Conservation (phyloP, 2,329 filamentous ascomycete species). For the Bimuria novae-zelandiae region DNA sequence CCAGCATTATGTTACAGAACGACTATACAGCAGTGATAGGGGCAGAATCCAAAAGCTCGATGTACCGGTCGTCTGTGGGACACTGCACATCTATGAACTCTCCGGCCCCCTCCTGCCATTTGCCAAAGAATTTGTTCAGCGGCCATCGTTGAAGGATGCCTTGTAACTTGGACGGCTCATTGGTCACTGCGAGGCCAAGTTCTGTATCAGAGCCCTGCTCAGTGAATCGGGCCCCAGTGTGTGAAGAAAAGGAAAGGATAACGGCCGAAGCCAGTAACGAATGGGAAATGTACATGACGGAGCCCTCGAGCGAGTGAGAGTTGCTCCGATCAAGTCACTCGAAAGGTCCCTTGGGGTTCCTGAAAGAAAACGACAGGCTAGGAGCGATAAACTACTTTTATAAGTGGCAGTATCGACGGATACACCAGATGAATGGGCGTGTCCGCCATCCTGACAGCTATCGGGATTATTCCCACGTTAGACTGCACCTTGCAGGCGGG, state of each 20-base stretch:
- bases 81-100: conserved; percentile 14
- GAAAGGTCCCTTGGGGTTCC: conserved; percentile 20
- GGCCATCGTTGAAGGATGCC: conserved; percentile 9
- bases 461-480: conserved; percentile 32
- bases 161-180: conserved; percentile 7
- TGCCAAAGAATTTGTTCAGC: conserved; percentile 12
- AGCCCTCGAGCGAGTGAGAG: conserved; percentile 42
- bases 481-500: conserved; percentile 44
- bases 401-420: conserved; percentile 23
- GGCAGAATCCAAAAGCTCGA: conserved; percentile 22
- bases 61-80: conserved; percentile 21
- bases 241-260: conserved; percentile 34
- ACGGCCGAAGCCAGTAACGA: conserved; percentile 38
- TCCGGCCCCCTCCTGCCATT: conserved; percentile 19
- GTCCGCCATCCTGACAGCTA: conserved; percentile 31
- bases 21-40: conserved; percentile 15
- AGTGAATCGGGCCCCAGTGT: conserved; percentile 23
- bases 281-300: conserved; percentile 40
- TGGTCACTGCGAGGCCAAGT: conserved; percentile 6
- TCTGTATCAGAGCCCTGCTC: conserved; percentile 13
- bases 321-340: conserved; percentile 31
- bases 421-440: conserved; percentile 16
- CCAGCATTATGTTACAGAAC: conserved; percentile 38
- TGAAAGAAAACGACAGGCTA: conserved; percentile 19
- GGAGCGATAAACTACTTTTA: conserved; percentile 29